Percentiles rank a stretch among this genome's conserved stretches.
Conservation (phyloP, 164 flowering plant species). For the Vitis amurensis region DNA sequence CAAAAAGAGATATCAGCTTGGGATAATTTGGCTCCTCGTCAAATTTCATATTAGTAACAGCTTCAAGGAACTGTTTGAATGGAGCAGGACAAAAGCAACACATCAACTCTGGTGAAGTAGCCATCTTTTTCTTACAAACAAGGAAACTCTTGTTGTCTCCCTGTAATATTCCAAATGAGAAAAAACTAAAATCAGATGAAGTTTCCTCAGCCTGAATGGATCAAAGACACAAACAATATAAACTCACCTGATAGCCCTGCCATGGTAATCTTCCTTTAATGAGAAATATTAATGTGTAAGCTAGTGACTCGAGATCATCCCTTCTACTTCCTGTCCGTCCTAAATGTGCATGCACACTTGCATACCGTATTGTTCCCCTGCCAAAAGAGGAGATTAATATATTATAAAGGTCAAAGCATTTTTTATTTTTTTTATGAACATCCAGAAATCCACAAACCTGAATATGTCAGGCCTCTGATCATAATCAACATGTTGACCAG, state of each 20-base stretch:
- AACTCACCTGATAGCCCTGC: slow-evolving; percentile 84
- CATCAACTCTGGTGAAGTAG: slow-evolving; percentile 75
- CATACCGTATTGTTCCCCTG: slow-evolving; percentile 90
- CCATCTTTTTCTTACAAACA: slow-evolving; percentile 88
- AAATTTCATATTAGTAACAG: slow-evolving; percentile 80
- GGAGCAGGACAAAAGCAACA: slow-evolving; percentile 82
- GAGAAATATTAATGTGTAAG: slow-evolving; percentile 80
- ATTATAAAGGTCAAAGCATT: not conserved
- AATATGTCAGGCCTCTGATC: slow-evolving; percentile 92
- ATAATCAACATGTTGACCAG: slow-evolving; percentile 84
- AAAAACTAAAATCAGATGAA: not conserved
- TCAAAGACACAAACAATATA: not conserved
- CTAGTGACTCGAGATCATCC: slow-evolving; percentile 91
- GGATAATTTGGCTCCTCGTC: slow-evolving; percentile 91
- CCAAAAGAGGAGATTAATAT: slow-evolving; percentile 8
- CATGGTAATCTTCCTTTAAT: slow-evolving; percentile 82
- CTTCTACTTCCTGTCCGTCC: slow-evolving; percentile 90
- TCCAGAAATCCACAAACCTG: slow-evolving; percentile 44
- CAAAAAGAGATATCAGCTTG: slow-evolving; percentile 71
- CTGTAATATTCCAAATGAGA: slow-evolving; percentile 30
- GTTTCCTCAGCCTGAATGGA: not conserved
- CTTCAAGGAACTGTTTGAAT: slow-evolving; percentile 72
- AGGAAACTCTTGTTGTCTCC: slow-evolving; percentile 90
- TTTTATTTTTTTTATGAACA: not conserved
- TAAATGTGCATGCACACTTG: slow-evolving; percentile 92